Evolutionary conservation across 1,284 basidiomycete species (phyloP), one percentile per base, ranked within the genome.

Genomic region (Ustilago bromivora): DNA sequence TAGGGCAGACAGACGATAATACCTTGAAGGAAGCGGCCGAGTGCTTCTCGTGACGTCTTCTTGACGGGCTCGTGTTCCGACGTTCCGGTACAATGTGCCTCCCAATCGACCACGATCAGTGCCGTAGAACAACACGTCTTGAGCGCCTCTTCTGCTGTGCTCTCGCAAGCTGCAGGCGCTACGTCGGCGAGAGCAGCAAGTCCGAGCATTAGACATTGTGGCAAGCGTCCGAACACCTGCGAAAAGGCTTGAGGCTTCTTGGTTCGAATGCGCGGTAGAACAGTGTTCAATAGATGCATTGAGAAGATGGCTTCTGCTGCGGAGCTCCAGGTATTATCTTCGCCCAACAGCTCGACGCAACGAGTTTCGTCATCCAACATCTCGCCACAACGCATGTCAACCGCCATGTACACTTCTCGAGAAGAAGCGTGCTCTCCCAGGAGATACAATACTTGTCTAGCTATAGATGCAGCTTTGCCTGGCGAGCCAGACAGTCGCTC

Each of bases 381-480:
- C 34, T 71, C 67, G 36, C 75, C 74, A 35, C 79, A 66, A 4
- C 80, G 74, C 67, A 80, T 74, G 58, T 82, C 76, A 17, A 75
- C 46, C 6, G 80, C 82, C 73, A 83, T 66, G 68, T 78, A 80
- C n/a, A 83, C 49, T 36, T 83, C 82, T 7, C 82, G 73, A 15
- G 80, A 76, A 7, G 78, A 80, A 2, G 71, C 76, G 19, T 61
- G 32, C 40, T 75, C 66, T 4, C 73, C 78, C 8, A 81, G 53
- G 35, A 79, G 23, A 6, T 73, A 62, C 23, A 82, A 60, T 9
- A 74, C 61, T 38, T 61, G 61, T 12, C 55, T 57, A 1, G 81
- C 77, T 2, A 52, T 46, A 4, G 46, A 57, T 36, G 65, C 59
- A 8, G 59, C 56, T 40, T 66, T 60, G 46, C 54, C 49, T 5